A percentile compares a stretch with the other conserved stretches of the same genome.
phyloP scores from a whole-genome alignment of 768 basidiomycete species.

The Coprinopsis cinerea region DNA sequence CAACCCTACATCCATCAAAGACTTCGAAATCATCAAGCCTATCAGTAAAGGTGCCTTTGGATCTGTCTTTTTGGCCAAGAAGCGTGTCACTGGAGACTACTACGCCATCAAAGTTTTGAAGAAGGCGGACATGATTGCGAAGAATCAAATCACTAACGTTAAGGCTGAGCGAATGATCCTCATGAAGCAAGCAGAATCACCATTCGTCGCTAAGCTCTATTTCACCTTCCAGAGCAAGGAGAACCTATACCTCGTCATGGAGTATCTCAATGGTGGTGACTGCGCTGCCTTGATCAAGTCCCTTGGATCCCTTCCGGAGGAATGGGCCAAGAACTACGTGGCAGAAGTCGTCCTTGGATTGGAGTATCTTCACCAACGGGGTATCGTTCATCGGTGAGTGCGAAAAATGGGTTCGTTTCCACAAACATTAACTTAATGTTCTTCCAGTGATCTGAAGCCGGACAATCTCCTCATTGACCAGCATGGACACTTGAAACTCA shows the following conservation, averaged over 20 bases:
- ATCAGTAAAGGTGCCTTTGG: constrained; percentile 99
- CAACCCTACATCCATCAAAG: constrained; percentile 90
- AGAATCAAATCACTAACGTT: constrained; percentile 99
- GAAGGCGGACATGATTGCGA: constrained; percentile 99
- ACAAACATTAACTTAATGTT: constrained; percentile 3
- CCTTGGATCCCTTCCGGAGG: constrained; percentile 87
- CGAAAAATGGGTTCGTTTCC: background rate
- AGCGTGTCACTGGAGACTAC: constrained; percentile 97
- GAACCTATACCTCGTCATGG: constrained; percentile 98
- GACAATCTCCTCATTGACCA: constrained; percentile 97
- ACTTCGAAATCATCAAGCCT: constrained; percentile 99
- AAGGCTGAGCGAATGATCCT: constrained; percentile 99
- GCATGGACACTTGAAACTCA: constrained; percentile 94
- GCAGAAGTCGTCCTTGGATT: constrained; percentile 94
- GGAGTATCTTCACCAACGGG: constrained; percentile 93
- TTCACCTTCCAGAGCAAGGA: constrained; percentile 99
- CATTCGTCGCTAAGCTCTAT: constrained; percentile 95
- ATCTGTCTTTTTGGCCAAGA: constrained; percentile 96
- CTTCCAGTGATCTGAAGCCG: constrained; percentile 85
- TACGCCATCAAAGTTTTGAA: constrained; percentile 99
- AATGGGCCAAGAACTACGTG: constrained; percentile 95
- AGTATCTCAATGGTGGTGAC: constrained; percentile 97
- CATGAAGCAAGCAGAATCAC: constrained; percentile 98
- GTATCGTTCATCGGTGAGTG: constrained; percentile 91
- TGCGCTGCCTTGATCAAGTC: constrained; percentile 97